Evolutionary conservation across 2,329 filamentous ascomycete species (phyloP).

Genomic region (Bipolaris gigantea): DNA sequence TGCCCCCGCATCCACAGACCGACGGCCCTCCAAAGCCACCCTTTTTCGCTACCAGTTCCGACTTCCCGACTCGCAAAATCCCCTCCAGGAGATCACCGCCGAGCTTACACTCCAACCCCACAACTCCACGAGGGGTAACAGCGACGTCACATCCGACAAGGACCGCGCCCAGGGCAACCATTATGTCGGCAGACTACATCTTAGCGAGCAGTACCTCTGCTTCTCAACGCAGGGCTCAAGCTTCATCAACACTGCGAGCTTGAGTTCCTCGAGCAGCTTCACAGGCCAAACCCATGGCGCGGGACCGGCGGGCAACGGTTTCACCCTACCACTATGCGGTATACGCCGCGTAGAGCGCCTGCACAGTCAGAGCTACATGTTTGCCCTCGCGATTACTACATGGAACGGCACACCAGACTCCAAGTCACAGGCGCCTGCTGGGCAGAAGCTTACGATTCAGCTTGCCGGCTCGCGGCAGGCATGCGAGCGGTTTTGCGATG

Average conservation of each 20-base stretch:
- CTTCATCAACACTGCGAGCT: conserved; percentile 78
- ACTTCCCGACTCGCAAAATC: conserved; percentile 86
- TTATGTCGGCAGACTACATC: conserved; percentile 88
- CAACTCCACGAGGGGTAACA: conserved; percentile 55
- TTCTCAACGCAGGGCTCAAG: conserved; percentile 93
- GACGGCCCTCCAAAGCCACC: conserved; percentile 84
- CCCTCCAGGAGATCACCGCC: conserved; percentile 93
- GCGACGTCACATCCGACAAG: conserved; percentile 56
- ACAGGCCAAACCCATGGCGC: conserved; percentile 92
- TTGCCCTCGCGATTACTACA: conserved; percentile 90
- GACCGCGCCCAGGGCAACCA: conserved; percentile 74
- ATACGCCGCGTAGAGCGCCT: conserved; percentile 90
- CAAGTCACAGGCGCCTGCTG: conserved; percentile 53
- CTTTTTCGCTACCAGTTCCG: conserved; percentile 97
- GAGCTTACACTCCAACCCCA: conserved; percentile 83
- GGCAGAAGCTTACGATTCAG: conserved; percentile 87
- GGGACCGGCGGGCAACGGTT: conserved; percentile 91
- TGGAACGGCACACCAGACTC: conserved; percentile 70
- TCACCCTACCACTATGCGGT: conserved; percentile 88
- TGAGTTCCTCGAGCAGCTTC: conserved; percentile 78
- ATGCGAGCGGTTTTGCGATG: conserved; percentile 95
- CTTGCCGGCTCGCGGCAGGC: conserved; percentile 84
- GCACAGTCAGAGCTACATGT: conserved; percentile 88
- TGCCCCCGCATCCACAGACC: conserved; percentile 68
- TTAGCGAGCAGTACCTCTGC: conserved; percentile 93